phyloP scores from a whole-genome alignment of 352 stramenopile genomes.

The Phytophthora hibernalis region DNA sequence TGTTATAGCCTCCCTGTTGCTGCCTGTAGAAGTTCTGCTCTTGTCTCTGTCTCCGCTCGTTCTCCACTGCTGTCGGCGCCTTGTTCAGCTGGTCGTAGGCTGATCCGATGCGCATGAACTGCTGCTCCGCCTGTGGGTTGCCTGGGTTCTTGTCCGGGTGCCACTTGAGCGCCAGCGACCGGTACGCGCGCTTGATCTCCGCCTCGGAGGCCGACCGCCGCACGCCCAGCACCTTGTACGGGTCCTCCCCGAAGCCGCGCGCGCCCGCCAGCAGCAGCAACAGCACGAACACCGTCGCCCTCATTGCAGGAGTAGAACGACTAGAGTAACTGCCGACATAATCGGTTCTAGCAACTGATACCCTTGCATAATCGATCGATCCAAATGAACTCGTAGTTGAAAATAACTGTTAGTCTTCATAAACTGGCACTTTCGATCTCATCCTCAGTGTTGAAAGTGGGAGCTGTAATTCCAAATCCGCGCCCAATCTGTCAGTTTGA shows the following conservation, averaged over 20 bases:
- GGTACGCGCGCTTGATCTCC: slow-evolving; percentile 89
- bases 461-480: not conserved
- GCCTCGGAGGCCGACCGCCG: slow-evolving; percentile 63
- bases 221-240: slow-evolving; percentile 77
- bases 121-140: slow-evolving; percentile 67
- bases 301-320: not conserved
- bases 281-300: slow-evolving; percentile 18
- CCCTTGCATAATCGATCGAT: too few relatives aligned
- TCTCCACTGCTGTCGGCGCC: slow-evolving; percentile 10
- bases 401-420: too few relatives aligned
- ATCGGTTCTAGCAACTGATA: too few relatives aligned
- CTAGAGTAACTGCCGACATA: not conserved
- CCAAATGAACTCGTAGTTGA: too few relatives aligned
- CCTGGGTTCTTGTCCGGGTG: slow-evolving; percentile 91
- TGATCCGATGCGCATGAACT: slow-evolving; percentile 80
- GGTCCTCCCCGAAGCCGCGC: slow-evolving; percentile 56
- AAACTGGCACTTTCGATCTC: too few relatives aligned
- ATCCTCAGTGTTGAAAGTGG: too few relatives aligned
- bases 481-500: not conserved
- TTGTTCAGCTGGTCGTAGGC: slow-evolving; percentile 74
- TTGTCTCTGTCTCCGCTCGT: slow-evolving; percentile 34
- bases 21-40: slow-evolving; percentile 57
- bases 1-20: slow-evolving; percentile 30
- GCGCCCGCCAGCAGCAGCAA: slow-evolving; percentile 25
- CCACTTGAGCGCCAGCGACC: slow-evolving; percentile 87